Conservation (phyloP, 176 grass and related monocot species). For the Poa annua region DNA sequence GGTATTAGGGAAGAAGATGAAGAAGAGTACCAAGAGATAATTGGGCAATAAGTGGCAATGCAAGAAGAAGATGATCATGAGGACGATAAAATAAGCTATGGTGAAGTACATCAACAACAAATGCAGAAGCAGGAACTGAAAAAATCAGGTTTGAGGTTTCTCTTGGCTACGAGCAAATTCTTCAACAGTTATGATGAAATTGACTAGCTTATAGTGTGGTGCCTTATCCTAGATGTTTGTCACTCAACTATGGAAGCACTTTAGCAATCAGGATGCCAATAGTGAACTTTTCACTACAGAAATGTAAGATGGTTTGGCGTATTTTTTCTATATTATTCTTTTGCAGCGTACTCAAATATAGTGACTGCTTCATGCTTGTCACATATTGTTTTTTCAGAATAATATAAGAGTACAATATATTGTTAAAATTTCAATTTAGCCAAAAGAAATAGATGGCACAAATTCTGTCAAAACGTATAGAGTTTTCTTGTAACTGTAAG, state of each 20-base stretch:
- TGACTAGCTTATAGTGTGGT: background rate
- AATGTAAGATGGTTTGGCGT: slow-evolving; percentile 36
- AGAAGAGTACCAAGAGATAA: no score
- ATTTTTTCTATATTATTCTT: background rate
- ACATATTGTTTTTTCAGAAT: background rate
- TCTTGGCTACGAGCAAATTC: no score
- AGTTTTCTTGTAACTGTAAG: slow-evolving; percentile 13
- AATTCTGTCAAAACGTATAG: background rate
- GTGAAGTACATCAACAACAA: no score
- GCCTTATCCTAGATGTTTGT: no score
- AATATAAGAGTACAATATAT: no score
- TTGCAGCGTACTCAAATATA: background rate
- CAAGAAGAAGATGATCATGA: no score
- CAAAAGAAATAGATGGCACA: background rate
- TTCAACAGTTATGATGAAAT: background rate
- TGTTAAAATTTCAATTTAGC: no score
- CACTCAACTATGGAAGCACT: slow-evolving; percentile 45
- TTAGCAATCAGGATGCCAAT: slow-evolving; percentile 55
- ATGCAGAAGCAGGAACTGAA: no score
- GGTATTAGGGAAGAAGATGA: no score
- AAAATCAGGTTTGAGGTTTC: no score
- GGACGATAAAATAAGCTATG: no score
- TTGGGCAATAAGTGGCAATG: no score
- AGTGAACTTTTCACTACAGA: slow-evolving; percentile 33
- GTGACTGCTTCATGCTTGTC: background rate